Conservation (phyloP, 441 rosid genomes). For the Arabidopsis lyrata region DNA sequence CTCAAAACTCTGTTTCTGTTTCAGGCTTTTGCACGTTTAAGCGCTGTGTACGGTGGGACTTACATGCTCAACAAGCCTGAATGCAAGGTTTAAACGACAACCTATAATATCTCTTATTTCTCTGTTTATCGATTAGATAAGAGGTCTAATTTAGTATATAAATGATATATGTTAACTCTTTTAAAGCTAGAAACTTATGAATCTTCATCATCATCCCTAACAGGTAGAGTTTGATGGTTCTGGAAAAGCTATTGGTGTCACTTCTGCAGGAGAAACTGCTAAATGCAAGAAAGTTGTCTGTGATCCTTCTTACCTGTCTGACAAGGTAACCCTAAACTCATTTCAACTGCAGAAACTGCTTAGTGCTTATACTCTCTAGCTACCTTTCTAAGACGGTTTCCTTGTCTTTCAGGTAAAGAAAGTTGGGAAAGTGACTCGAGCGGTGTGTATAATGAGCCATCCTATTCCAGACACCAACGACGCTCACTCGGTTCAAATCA, state of each 20-base stretch:
- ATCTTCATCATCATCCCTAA: background rate
- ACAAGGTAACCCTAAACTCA: slow-evolving; percentile 53
- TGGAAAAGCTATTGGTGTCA: slow-evolving; percentile 70
- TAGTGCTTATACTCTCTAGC: background rate
- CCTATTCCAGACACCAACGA: slow-evolving; percentile 73
- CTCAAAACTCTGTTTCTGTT: slow-evolving; percentile 28
- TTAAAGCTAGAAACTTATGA: background rate
- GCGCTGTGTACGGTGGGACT: slow-evolving; percentile 83
- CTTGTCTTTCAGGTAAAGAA: slow-evolving; percentile 54
- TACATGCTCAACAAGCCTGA: slow-evolving; percentile 86
- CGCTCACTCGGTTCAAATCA: slow-evolving; percentile 74
- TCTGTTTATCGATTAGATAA: background rate
- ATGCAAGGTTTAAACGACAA: slow-evolving; percentile 58
- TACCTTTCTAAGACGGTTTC: background rate
- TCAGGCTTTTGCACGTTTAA: slow-evolving; percentile 77
- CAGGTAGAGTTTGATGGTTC: slow-evolving; percentile 69
- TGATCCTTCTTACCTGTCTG: slow-evolving; percentile 73
- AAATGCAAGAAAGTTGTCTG: slow-evolving; percentile 79
- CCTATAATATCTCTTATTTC: background rate
- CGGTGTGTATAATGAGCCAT: slow-evolving; percentile 76
- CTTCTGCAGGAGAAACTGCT: slow-evolving; percentile 78
- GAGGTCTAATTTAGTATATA: background rate
- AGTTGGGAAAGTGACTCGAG: slow-evolving; percentile 71
- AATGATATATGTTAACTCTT: background rate
- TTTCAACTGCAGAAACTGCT: background rate